These are phyloP conservation scores for Trichoderma guizhouense DNA, from an alignment of 2,329 filamentous ascomycete genomes.

Conservation along the genomic window DNA sequence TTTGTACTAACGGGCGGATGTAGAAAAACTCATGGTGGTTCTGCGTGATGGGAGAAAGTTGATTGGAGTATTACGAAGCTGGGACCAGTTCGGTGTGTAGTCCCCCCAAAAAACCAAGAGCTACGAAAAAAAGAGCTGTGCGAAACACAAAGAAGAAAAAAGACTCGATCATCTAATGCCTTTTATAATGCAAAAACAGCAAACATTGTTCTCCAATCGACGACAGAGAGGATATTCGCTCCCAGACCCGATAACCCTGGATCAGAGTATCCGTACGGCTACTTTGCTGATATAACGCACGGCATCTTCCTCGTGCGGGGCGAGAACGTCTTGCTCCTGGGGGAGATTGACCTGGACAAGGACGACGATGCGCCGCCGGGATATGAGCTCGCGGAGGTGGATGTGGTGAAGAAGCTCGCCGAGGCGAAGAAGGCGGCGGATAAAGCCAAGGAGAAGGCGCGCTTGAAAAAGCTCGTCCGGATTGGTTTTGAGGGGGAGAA, in stretches of 20 bases:
- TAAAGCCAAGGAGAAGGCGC: conserved; percentile 69
- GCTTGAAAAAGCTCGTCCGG: conserved; percentile 66
- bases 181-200: conserved; percentile 48
- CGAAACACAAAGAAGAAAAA: background rate
- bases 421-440: conserved; percentile 67
- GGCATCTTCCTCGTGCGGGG: conserved; percentile 91
- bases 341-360: conserved; percentile 94
- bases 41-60: conserved; percentile 92
- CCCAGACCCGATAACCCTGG: conserved; percentile 42
- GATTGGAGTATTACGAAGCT: conserved; percentile 86
- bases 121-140: background rate
- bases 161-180: background rate
- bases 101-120: background rate
- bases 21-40: conserved; percentile 92
- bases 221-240: conserved; percentile 82
- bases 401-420: conserved; percentile 68
- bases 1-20: conserved; percentile 24
- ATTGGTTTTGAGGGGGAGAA: conserved; percentile 89
- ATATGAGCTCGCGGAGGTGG: conserved; percentile 62
- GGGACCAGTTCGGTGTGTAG: conserved; percentile 91
- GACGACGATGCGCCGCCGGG: conserved; percentile 83
- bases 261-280: conserved; percentile 35
- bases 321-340: conserved; percentile 93
- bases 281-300: conserved; percentile 81
- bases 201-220: conserved; percentile 92